A percentile compares a stretch with the other conserved stretches of the same genome.
Evolutionary conservation across 2,329 filamentous ascomycete genomes (phyloP).

Genomic region (Trichoderma simmonsii): DNA sequence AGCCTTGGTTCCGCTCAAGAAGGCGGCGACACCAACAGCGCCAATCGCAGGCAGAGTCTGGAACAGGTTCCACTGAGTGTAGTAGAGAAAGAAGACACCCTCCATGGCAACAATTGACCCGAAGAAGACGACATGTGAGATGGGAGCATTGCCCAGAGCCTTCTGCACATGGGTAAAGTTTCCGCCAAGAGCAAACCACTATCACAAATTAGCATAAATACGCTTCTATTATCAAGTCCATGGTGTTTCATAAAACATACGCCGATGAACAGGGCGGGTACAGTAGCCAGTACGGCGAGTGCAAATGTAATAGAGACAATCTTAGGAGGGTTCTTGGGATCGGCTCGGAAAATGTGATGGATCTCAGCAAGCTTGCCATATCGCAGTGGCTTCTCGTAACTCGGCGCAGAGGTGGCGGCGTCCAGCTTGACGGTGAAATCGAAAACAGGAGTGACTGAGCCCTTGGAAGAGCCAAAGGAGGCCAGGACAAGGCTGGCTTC

Average conservation of each 20-base stretch:
- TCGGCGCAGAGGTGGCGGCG: constrained; percentile 54
- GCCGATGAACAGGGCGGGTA: constrained; percentile 69
- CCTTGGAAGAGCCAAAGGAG: constrained; percentile 74
- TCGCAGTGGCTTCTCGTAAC: constrained; percentile 67
- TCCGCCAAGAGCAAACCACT: constrained; percentile 81
- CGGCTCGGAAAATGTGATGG: constrained; percentile 81
- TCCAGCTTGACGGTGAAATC: constrained; percentile 66
- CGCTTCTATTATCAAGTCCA: neutral
- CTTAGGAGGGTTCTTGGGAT: constrained; percentile 76
- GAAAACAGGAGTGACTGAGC: constrained; percentile 69
- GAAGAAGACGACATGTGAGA: constrained; percentile 82
- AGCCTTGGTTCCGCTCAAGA: constrained; percentile 85
- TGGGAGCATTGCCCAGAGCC: constrained; percentile 70
- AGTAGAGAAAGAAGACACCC: constrained; percentile 91
- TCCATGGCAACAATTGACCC: constrained; percentile 86
- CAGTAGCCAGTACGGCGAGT: constrained; percentile 65
- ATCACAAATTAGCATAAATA: constrained; percentile 25
- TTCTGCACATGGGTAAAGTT: constrained; percentile 76
- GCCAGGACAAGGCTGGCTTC: constrained; percentile 79
- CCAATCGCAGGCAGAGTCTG: constrained; percentile 74
- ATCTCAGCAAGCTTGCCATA: constrained; percentile 85
- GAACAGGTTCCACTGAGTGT: constrained; percentile 88
- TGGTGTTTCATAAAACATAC: constrained; percentile 40
- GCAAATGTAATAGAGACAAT: constrained; percentile 77
- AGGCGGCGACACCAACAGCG: constrained; percentile 66